A percentile compares a stretch with the other conserved stretches of the same genome.
Evolutionary conservation across 768 basidiomycete species (phyloP).

Genomic region (Asterophora lycoperdoides): DNA sequence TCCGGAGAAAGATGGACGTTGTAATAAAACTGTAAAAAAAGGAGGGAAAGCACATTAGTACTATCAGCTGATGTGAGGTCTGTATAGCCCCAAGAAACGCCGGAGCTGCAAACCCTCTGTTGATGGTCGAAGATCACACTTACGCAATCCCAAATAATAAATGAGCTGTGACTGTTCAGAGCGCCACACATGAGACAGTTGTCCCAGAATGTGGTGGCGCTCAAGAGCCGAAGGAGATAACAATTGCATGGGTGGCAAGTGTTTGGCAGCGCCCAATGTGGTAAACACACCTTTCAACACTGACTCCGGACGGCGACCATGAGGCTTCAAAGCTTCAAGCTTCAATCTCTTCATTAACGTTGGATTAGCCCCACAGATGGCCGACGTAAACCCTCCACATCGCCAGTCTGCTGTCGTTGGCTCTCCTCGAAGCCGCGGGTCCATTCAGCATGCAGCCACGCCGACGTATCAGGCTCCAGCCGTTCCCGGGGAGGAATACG

Average conservation of each 20-base stretch:
- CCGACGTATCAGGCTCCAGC: background rate
- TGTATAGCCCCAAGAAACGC: background rate
- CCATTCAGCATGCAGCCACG: background rate
- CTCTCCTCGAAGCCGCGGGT: constrained; percentile 3
- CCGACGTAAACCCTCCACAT: background rate
- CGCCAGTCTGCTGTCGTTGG: background rate
- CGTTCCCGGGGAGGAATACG: constrained; percentile 3
- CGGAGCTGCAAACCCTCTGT: background rate
- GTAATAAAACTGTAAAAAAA: too few species aligned
- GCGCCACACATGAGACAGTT: too few species aligned
- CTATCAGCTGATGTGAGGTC: background rate
- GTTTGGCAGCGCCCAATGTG: constrained; percentile 1
- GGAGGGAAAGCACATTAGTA: too few species aligned
- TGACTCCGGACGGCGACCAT: background rate
- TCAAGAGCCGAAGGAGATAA: too few species aligned
- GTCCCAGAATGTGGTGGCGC: too few species aligned
- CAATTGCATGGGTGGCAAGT: too few species aligned
- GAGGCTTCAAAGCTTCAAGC: background rate
- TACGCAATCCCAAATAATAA: too few species aligned
- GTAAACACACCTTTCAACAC: too few species aligned
- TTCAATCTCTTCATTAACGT: background rate
- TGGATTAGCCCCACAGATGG: background rate
- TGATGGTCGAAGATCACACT: background rate
- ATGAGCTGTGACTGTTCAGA: too few species aligned
- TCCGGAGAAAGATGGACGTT: background rate